phyloP scores from a whole-genome alignment of 306 rosid genomes.

The Sphenostylis stenocarpa region DNA sequence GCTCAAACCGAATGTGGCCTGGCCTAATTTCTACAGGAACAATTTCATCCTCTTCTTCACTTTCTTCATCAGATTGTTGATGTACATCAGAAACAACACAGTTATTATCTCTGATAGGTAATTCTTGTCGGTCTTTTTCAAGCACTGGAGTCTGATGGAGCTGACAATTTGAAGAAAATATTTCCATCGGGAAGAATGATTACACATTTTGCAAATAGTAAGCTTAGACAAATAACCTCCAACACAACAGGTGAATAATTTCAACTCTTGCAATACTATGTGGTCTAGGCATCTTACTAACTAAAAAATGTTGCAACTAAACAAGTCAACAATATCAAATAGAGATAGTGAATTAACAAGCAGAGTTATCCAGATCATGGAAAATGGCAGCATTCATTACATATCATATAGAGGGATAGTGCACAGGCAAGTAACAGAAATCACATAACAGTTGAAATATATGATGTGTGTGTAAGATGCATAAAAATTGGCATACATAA shows the following conservation, averaged over 20 bases:
- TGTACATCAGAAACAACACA: constrained; percentile 33
- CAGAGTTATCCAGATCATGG: neutral
- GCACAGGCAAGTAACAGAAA: neutral
- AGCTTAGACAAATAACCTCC: constrained; percentile 26
- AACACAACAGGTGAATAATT: constrained; percentile 16
- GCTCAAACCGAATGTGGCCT: constrained; percentile 91
- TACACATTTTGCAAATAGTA: constrained; percentile 8
- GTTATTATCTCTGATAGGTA: constrained; percentile 38
- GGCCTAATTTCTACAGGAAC: constrained; percentile 88
- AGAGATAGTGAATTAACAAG: neutral
- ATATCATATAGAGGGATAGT: neutral
- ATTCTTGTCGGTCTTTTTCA: constrained; percentile 45
- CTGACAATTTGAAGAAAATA: constrained; percentile 47
- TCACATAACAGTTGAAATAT: neutral
- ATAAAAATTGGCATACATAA: neutral
- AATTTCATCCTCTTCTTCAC: constrained; percentile 58
- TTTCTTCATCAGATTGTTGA: constrained; percentile 50
- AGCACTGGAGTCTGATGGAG: constrained; percentile 35
- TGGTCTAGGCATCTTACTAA: constrained; percentile 2
- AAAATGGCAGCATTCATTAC: neutral
- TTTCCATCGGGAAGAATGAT: constrained; percentile 18
- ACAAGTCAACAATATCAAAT: neutral
- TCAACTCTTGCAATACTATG: constrained; percentile 12
- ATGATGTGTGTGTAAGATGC: too few species aligned
- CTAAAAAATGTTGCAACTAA: constrained; percentile 22